Evolutionary conservation across 345 rosid species (phyloP).

Genomic region (Carallia pectinifolia): DNA sequence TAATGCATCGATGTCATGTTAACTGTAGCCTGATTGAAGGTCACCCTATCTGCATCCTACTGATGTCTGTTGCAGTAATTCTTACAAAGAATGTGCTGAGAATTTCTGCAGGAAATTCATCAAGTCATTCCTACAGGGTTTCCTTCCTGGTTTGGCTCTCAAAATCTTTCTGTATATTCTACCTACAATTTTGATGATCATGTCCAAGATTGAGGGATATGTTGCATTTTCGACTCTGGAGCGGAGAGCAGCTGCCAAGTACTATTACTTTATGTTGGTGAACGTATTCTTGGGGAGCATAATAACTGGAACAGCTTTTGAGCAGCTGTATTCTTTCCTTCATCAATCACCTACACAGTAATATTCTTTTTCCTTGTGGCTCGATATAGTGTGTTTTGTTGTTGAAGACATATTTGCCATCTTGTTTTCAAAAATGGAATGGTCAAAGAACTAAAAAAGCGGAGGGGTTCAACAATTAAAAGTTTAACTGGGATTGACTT

Average conservation of each 20-base stretch:
- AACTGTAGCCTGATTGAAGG: not conserved
- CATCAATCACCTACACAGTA: conserved; percentile 94
- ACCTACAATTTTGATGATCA: conserved; percentile 67
- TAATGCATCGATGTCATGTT: too few relatives aligned
- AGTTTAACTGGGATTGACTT: too few relatives aligned
- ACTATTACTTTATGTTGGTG: conserved; percentile 93
- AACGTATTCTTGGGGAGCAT: conserved; percentile 98
- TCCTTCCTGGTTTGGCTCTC: conserved; percentile 92
- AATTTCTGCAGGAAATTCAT: conserved; percentile 63
- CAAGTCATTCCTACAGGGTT: conserved; percentile 97
- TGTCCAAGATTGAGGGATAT: conserved; percentile 96
- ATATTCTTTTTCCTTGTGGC: conserved; percentile 17
- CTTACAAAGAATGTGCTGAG: not conserved
- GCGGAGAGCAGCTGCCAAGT: conserved; percentile 80
- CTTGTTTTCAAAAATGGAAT: too few relatives aligned
- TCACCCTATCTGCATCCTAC: not conserved
- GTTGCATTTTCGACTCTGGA: conserved; percentile 76
- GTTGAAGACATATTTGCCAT: not conserved
- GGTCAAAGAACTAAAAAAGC: too few relatives aligned
- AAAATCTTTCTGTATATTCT: conserved; percentile 78
- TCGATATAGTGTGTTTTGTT: not conserved
- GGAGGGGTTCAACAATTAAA: too few relatives aligned
- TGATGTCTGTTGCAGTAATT: not conserved
- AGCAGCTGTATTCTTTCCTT: conserved; percentile 86
- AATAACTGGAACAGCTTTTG: conserved; percentile 81